Evolutionary conservation across 257 asterid species (phyloP), one percentile per base, ranked within the genome.

Genomic region (Fraxinus excelsior): DNA sequence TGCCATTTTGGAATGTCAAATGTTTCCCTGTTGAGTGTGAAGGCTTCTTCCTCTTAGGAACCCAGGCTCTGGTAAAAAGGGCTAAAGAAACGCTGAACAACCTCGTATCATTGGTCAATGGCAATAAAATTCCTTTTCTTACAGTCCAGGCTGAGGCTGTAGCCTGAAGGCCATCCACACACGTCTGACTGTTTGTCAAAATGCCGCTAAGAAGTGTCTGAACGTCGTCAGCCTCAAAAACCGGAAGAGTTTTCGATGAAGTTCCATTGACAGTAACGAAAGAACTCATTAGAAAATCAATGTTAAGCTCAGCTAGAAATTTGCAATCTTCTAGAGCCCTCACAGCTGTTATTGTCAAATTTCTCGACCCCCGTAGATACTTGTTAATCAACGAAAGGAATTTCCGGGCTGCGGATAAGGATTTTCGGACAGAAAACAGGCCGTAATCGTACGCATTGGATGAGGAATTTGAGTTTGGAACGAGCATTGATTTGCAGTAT

Each of bases 271-370:
- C 82, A 0, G 81, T 84, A 70, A 70, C 72, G 73, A 71, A 76
- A 1, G 90, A 77, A 26, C 7, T 72, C 0, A 65, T 10, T 2
- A 94, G 83, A 28, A 86, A 79, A 73, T 94, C 98, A 7, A 87
- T 78, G 88, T 86, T 92, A 70, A 79, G 85, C 60, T 79, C 87
- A 0, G 97, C 96, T 26, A 94, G 76, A 28, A 73, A 81, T 29
- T 28, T 38, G 86, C 98, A 94, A 34, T 92, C 98, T 35, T 92
- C 79, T 11, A 94, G 93, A 0, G 98, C 97, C 0, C 94, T 82
- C 16, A 84, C 28, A 0, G 97, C 91, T 0, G 92, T 21, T 37
- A 62, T 12, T 71, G 97, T 89, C 37, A 90, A 78, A 6, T 42
- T 2, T 6, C 82, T 82, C 28, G 89, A 83, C 0, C 62, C 62